Base-by-base conservation (phyloP, 169 alveolate species). In the Neospora caninum region DNA sequence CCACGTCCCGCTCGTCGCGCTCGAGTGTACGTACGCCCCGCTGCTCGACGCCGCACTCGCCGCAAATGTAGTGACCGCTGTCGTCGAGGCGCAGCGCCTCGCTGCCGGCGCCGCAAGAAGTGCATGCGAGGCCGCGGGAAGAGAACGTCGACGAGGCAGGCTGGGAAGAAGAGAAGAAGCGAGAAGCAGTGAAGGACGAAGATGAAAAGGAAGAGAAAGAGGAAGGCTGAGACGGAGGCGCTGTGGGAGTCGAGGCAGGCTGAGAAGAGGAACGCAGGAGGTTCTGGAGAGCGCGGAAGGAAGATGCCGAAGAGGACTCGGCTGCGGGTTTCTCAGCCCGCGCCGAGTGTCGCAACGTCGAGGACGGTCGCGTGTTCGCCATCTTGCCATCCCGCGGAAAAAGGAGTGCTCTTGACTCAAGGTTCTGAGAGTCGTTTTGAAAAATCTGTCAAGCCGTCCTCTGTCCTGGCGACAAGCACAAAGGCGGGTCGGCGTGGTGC, bases 11-110 rank as follows among this genome's bases (percentile, higher is more conserved):
- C 41, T 82, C 89, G 67, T 82, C 89, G n/a, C 89, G n/a, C 41
- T 82, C 89, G 41, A 82, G 89, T 82, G 89, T 82, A 82, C 89
- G 67, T 82, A 82, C 89, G 6, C 89, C 89, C 27, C 39, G 89
- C 69, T 82, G 89, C 64, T 82, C 89, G 6, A 36, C 89, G 41
- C 89, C 89, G 25, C 89, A 82, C 64, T 38, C 64, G 10, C 89
- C 64, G 38, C 89, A 82, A 27, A 82, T 67, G 67, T 10, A 38
- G 38, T 43, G 64, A 1, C 89, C 89, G 53, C 69, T 82, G 69
- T 82, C 89, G 67, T 82, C 69, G 13, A 38, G n/a, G 27, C 49
- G n/a, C 34, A 82, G 39, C n/a, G n/a, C 16, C 43, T 49, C 31
- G 67, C 41, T 42, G 64, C 89, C 39, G 42, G 67, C 34, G 89